Evolutionary conservation across 1,139 yeast species (phyloP).

Genomic region (Pichia sp.): DNA sequence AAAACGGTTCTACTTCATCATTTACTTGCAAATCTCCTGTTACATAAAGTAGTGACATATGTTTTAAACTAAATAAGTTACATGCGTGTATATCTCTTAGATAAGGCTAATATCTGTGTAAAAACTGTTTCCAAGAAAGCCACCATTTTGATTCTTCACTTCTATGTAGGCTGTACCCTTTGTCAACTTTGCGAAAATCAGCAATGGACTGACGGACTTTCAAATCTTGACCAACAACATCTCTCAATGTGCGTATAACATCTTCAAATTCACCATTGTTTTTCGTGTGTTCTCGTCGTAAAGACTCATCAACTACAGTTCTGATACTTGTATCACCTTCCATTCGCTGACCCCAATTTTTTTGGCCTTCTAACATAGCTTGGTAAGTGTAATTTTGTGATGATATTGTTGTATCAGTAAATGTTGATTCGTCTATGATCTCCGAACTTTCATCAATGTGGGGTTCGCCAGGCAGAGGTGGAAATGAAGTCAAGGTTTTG

Average conservation of each 20-base stretch:
- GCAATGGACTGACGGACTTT: slow-evolving; percentile 14
- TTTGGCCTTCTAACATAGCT: no score
- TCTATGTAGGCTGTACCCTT: background rate
- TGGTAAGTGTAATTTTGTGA: no score
- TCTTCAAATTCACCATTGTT: background rate
- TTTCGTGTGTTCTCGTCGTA: background rate
- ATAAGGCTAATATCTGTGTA: no score
- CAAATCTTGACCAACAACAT: slow-evolving; percentile 11
- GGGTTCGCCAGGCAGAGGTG: no score
- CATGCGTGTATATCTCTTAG: no score
- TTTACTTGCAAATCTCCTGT: slow-evolving; percentile 15
- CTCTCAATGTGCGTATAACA: slow-evolving; percentile 8
- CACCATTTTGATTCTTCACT: background rate
- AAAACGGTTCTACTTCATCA: slow-evolving; percentile 15
- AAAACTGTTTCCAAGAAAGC: background rate
- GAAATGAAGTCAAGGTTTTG: slow-evolving; percentile 56
- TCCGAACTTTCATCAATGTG: no score
- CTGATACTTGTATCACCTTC: no score
- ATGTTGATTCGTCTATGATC: no score
- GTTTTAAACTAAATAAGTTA: no score
- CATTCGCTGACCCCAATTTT: no score
- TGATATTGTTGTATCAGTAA: no score
- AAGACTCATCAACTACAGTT: background rate
- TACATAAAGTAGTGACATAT: no score
- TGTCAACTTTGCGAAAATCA: slow-evolving; percentile 6